Base-by-base conservation (phyloP, 192 early-diverging fungal species). In the Backusella psychrophila region DNA sequence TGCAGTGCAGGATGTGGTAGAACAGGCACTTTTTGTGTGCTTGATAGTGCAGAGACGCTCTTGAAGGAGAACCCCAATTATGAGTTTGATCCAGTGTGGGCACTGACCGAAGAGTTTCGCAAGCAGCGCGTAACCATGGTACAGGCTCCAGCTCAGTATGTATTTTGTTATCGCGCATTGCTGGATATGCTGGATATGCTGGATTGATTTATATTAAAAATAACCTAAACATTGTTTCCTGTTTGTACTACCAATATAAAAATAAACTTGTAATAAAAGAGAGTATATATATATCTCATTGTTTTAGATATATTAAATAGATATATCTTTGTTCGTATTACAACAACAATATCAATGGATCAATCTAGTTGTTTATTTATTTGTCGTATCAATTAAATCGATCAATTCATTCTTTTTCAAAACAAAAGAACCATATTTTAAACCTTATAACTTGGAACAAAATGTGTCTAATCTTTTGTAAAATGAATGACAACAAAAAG, bases 1-100 rank as follows among this genome's bases (percentile, higher is more conserved):
- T 97, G 95, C 75, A 92, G 90, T 72, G 95, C 95, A 3, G 95
- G 95, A 2, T 94, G 92, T 74, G 95, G 95, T 5, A 85, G 95
- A 41, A 96, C 94, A 7, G 95, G 95, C 17, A 91, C 94, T 0
- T 96, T 95, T 77, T 92, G 92, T 72, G 91, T 86, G 1, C 80
- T 96, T 44, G 72, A 73, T 39, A 36, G 41, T 9, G 17, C 46
- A 0, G 29, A 75, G 8, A 33, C 15, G 31, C 29, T 73, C 4
- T 15, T 38, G 8, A 26, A 29, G 12, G 9, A 26, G 14, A 42
- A 63, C 4, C 26, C 74, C 39, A 42, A 81, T 17, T 67, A 66
- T 26, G 73, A 67, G 4, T n/a, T 82, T n/a, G 93, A 96, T 77
- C 84, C 88, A 49, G 85, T 96, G 36, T 91, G 87, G 34, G 85